phyloP scores from a whole-genome alignment of 2,329 filamentous ascomycete genomes.

The Pestalotiopsis sp. region DNA sequence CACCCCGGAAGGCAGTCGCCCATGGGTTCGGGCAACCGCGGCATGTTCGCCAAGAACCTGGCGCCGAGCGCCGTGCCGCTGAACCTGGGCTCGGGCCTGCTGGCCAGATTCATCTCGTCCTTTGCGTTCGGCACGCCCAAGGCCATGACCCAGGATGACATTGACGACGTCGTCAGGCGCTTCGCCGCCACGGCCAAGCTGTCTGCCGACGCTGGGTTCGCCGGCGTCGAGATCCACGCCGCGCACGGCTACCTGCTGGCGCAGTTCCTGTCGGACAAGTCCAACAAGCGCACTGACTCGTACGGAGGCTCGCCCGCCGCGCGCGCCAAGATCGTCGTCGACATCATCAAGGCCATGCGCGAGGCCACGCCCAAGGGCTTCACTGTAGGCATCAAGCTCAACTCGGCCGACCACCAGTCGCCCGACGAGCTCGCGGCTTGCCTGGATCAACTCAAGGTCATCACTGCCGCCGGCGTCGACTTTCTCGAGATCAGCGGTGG shows the following conservation, averaged over 20 bases:
- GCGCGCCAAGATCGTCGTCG: slow-evolving; percentile 51
- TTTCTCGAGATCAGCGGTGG: slow-evolving; percentile 71
- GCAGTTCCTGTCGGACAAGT: slow-evolving; percentile 53
- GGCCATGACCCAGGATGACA: slow-evolving; percentile 58
- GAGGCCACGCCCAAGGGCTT: slow-evolving; percentile 43
- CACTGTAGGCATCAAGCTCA: slow-evolving; percentile 56
- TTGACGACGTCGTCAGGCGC: slow-evolving; percentile 51
- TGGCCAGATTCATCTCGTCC: slow-evolving; percentile 33
- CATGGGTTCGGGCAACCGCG: slow-evolving; percentile 37
- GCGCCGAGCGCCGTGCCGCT: slow-evolving; percentile 47
- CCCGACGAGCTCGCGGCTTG: slow-evolving; percentile 39
- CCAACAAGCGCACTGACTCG: slow-evolving; percentile 53
- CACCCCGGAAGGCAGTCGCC: slow-evolving; percentile 51
- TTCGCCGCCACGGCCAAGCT: slow-evolving; percentile 58
- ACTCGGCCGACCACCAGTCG: slow-evolving; percentile 56
- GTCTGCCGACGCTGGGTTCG: slow-evolving; percentile 46
- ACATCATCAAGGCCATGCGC: slow-evolving; percentile 47
- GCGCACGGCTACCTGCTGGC: slow-evolving; percentile 60
- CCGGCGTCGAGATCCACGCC: slow-evolving; percentile 46
- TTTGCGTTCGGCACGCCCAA: slow-evolving; percentile 56
- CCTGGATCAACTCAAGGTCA: slow-evolving; percentile 56
- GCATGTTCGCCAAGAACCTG: slow-evolving; percentile 40
- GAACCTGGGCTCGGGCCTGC: slow-evolving; percentile 39
- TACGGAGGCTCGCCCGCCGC: slow-evolving; percentile 55
- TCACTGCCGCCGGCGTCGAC: slow-evolving; percentile 52